Evolutionary conservation across 2,329 filamentous ascomycete genomes (phyloP).

Genomic region (Microcyclospora tardicrescens): DNA sequence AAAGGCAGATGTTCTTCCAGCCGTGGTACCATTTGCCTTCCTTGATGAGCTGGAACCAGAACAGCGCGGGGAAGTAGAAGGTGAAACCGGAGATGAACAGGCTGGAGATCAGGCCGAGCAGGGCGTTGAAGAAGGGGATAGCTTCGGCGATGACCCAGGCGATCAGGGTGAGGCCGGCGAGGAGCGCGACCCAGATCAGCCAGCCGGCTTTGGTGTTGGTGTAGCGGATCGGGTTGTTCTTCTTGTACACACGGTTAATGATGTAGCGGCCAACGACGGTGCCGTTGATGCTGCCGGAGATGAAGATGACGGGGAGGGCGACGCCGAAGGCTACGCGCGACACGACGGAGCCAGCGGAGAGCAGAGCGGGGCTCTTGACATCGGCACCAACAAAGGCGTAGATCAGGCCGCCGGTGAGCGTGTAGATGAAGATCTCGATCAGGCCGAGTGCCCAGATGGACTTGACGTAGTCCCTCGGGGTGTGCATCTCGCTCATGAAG

Average conservation of each 20-base stretch:
- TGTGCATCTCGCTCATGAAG: slow-evolving; percentile 54
- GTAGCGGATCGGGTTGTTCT: slow-evolving; percentile 38
- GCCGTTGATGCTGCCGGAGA: slow-evolving; percentile 60
- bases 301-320: slow-evolving; percentile 59
- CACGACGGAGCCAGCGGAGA: slow-evolving; percentile 44
- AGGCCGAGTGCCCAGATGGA: slow-evolving; percentile 45
- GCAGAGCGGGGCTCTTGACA: slow-evolving; percentile 54
- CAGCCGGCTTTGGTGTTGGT: slow-evolving; percentile 32
- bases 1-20: slow-evolving; percentile 32
- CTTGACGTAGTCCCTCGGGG: slow-evolving; percentile 50
- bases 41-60: slow-evolving; percentile 34
- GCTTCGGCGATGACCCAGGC: slow-evolving; percentile 59
- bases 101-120: slow-evolving; percentile 52
- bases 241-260: slow-evolving; percentile 49
- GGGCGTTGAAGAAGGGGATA: slow-evolving; percentile 57
- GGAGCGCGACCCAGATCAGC: slow-evolving; percentile 48
- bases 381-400: slow-evolving; percentile 52
- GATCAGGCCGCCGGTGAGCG: slow-evolving; percentile 52
- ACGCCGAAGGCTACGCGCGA: slow-evolving; percentile 57
- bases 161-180: slow-evolving; percentile 44
- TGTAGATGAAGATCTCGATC: slow-evolving; percentile 51
- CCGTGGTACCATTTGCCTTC: slow-evolving; percentile 35
- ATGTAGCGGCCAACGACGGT: slow-evolving; percentile 40
- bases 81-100: slow-evolving; percentile 56
- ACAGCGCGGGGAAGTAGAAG: slow-evolving; percentile 26